Percentiles rank a stretch among this genome's conserved stretches.
Evolutionary conservation across 768 basidiomycete genomes (phyloP).

Genomic region (Kwoniella mangroviensis): DNA sequence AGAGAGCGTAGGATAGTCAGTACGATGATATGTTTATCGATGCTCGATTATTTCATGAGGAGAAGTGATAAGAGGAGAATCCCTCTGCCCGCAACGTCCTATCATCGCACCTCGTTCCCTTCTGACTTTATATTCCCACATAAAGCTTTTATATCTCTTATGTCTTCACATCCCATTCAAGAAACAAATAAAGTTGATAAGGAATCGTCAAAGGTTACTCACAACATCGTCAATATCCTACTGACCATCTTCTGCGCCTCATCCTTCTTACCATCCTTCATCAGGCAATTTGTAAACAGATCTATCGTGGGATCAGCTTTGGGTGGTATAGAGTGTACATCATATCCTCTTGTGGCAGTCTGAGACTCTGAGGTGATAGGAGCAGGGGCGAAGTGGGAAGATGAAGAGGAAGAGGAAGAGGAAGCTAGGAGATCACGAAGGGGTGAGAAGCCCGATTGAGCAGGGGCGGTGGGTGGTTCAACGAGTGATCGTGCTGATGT

Average conservation of each 20-base stretch:
- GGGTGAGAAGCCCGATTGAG: conserved; percentile 20
- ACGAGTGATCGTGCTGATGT: background rate
- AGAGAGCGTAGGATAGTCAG: background rate
- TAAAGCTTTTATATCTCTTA: too few species aligned
- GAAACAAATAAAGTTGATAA: background rate
- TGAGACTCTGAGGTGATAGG: conserved; percentile 11
- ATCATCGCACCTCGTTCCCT: too few species aligned
- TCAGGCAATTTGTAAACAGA: conserved; percentile 55
- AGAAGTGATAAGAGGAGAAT: too few species aligned
- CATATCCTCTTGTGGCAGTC: conserved; percentile 37
- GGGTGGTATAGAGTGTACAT: conserved; percentile 44
- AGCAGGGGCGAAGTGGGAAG: conserved; percentile 9
- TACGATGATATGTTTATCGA: conserved; percentile 58
- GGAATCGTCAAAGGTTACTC: conserved; percentile 14
- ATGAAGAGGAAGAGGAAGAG: conserved; percentile 12
- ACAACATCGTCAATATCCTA: conserved; percentile 48
- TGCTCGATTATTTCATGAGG: background rate
- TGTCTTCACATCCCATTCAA: too few species aligned
- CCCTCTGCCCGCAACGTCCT: too few species aligned
- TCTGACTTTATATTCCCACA: too few species aligned
- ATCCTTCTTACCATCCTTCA: conserved; percentile 56
- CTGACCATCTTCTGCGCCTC: conserved; percentile 46
- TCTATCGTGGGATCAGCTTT: conserved; percentile 51
- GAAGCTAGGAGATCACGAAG: conserved; percentile 26
- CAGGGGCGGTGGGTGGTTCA: conserved; percentile 2